Evolutionary conservation across 345 rosid species (phyloP), one percentile per base, ranked within the genome.

Genomic region (Ricinus communis): DNA sequence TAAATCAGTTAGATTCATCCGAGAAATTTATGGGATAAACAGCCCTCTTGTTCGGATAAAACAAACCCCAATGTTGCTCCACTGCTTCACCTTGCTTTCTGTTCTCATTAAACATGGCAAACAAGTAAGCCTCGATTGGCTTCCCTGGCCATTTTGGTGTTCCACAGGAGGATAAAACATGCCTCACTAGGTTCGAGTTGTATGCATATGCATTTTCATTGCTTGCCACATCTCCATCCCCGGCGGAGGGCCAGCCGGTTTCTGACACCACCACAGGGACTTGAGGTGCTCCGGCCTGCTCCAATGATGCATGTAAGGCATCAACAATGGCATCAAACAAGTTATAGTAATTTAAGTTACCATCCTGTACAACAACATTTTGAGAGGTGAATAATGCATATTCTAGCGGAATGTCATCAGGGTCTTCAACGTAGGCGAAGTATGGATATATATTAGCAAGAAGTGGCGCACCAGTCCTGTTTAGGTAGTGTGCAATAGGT

Each of bases 281-380:
- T 43, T 43, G 5, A 43, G 47, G 13, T 12, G 47, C 47, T 4
- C 47, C 47, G 47, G 14, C 47, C 1, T 43, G 4, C 47, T n/a
- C 24, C 55, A 21, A 8, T 0, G 58, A n/a, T 1, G 25, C 21
- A 53, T 53, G 2, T 53, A 72, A 52, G 30, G 79, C 78, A 14
- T 82, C 87, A 0, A 82, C 63, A 75, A 76, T 81, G 8, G 80
- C 85, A 2, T 72, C 81, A 21, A 82, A 77, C 27, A 86, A 31
- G 73, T 79, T 81, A 66, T 3, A 56, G 12, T 85, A 85, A 9
- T 46, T 10, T 14, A 71, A 51, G 46, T 24, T 47, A 0, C 85
- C 82, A 57, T 88, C 86, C 0, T 0, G 12, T 18, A 74, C 74
- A 1, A 76, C 79, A 0, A 82, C 72, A 1, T 51, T 22, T 0